Percentiles rank a stretch among this genome's conserved stretches.
phyloP scores from a whole-genome alignment of 2,329 filamentous ascomycete species.

The Cucurbitaria berberidis region DNA sequence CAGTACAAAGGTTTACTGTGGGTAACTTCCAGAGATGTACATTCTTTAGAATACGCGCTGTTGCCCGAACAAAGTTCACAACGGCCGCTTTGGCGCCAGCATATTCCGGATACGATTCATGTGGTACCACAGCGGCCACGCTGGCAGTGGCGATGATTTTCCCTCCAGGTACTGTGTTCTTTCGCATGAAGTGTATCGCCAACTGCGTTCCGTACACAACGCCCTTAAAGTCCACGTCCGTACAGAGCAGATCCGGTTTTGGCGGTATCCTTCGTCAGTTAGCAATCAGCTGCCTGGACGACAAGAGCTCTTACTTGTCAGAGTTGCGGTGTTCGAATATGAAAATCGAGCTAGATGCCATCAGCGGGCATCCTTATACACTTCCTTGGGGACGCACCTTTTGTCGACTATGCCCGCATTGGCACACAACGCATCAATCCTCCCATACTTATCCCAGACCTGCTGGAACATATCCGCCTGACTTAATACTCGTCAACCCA shows the following conservation, averaged over 20 bases:
- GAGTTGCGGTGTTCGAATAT: conserved; percentile 47
- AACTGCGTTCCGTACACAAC: conserved; percentile 59
- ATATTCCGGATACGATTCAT: conserved; percentile 57
- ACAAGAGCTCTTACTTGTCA: conserved; percentile 20
- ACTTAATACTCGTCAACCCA: conserved; percentile 32
- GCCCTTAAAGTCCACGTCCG: conserved; percentile 60
- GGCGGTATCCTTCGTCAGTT: conserved; percentile 48
- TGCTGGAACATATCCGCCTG: conserved; percentile 54
- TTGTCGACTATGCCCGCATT: conserved; percentile 61
- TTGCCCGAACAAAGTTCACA: conserved; percentile 32
- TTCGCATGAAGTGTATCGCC: conserved; percentile 61
- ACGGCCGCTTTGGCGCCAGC: conserved; percentile 59
- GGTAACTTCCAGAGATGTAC: conserved; percentile 11
- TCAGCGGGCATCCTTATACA: conserved; percentile 4
- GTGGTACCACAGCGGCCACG: conserved; percentile 54
- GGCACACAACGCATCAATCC: conserved; percentile 58
- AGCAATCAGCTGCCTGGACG: neutral
- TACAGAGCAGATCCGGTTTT: conserved; percentile 54
- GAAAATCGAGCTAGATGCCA: conserved; percentile 51
- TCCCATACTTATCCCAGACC: conserved; percentile 53
- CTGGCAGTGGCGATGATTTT: conserved; percentile 55
- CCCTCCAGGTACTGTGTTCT: conserved; percentile 54
- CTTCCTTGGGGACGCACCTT: conserved; percentile 7
- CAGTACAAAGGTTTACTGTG: neutral
- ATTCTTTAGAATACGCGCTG: conserved; percentile 27